These are phyloP conservation scores for Cercospora sesami DNA, from an alignment of 2,329 filamentous ascomycete genomes.

Conservation along the genomic window DNA sequence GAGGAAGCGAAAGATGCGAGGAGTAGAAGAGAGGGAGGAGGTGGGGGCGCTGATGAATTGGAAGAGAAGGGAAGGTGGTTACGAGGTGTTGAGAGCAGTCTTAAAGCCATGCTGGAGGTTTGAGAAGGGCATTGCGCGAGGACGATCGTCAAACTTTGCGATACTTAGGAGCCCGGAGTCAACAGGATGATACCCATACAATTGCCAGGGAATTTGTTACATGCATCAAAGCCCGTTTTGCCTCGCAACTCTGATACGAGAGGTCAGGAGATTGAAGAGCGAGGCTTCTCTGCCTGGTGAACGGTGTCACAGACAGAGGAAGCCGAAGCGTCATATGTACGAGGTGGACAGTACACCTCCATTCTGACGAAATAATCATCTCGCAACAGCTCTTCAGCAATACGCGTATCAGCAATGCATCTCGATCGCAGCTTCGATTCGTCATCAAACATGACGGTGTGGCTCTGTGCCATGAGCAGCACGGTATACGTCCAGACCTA, in stretches of 20 bases:
- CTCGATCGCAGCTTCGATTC: not conserved
- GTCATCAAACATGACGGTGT: not conserved
- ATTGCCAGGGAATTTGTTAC: not conserved
- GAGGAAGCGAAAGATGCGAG: conserved; percentile 70
- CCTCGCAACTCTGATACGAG: not conserved
- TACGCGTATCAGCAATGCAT: not conserved
- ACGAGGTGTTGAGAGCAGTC: conserved; percentile 63
- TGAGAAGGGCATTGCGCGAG: conserved; percentile 20
- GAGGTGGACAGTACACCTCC: not conserved
- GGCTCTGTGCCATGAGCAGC: not conserved
- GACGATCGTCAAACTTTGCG: not conserved
- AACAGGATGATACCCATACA: not conserved
- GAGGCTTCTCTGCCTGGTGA: not conserved
- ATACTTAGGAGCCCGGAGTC: not conserved
- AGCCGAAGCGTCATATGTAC: not conserved
- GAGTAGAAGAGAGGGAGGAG: conserved; percentile 64
- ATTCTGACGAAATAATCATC: not conserved
- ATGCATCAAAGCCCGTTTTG: not conserved
- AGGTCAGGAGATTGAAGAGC: not conserved
- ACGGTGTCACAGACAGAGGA: not conserved
- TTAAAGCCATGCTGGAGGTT: conserved; percentile 65
- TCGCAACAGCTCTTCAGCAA: not conserved
- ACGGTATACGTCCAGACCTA: not conserved
- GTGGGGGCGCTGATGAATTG: conserved; percentile 67
- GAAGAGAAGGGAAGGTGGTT: conserved; percentile 77